A percentile compares a stretch with the other conserved stretches of the same genome.
phyloP scores from a whole-genome alignment of 495 filamentous ascomycete genomes.

The Neurospora sp. region DNA sequence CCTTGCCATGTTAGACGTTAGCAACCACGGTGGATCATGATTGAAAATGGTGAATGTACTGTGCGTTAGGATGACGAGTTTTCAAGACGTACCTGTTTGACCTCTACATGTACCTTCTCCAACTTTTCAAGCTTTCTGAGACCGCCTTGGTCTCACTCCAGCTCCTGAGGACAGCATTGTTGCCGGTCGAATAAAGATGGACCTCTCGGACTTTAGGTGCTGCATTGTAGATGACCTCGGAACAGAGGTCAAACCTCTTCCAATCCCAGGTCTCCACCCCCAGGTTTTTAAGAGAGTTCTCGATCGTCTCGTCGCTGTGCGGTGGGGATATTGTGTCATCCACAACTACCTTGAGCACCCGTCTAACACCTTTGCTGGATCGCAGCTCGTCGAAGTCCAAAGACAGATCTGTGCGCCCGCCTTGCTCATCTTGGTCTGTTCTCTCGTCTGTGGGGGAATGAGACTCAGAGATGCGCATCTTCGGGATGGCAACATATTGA shows the following conservation, averaged over 20 bases:
- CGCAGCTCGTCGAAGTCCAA: slow-evolving; percentile 16
- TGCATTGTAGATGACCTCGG: slow-evolving; percentile 20
- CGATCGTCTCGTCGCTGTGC: slow-evolving; percentile 29
- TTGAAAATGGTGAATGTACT: neutral
- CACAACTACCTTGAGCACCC: slow-evolving; percentile 24
- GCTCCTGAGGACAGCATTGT: slow-evolving; percentile 17
- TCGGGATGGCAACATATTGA: slow-evolving; percentile 22
- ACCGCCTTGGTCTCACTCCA: slow-evolving; percentile 10
- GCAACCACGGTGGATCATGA: neutral
- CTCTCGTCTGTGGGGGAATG: neutral
- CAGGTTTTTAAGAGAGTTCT: slow-evolving; percentile 16
- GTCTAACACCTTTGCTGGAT: slow-evolving; percentile 12
- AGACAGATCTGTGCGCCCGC: slow-evolving; percentile 15
- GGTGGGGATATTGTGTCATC: slow-evolving; percentile 15
- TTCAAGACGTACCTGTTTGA: slow-evolving; percentile 9
- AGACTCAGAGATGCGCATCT: slow-evolving; percentile 8
- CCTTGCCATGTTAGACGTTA: slow-evolving; percentile 1
- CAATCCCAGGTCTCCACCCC: slow-evolving; percentile 29
- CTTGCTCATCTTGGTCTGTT: slow-evolving; percentile 3
- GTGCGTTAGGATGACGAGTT: slow-evolving; percentile 4
- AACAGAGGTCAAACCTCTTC: slow-evolving; percentile 27
- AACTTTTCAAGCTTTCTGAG: slow-evolving; percentile 10
- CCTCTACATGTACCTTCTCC: slow-evolving; percentile 5
- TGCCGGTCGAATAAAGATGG: slow-evolving; percentile 25
- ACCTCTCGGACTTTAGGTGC: slow-evolving; percentile 18